Percentiles rank a stretch among this genome's conserved stretches.
Evolutionary conservation across 2,329 filamentous ascomycete genomes (phyloP).

Genomic region (Aspergillus quadricinctus): DNA sequence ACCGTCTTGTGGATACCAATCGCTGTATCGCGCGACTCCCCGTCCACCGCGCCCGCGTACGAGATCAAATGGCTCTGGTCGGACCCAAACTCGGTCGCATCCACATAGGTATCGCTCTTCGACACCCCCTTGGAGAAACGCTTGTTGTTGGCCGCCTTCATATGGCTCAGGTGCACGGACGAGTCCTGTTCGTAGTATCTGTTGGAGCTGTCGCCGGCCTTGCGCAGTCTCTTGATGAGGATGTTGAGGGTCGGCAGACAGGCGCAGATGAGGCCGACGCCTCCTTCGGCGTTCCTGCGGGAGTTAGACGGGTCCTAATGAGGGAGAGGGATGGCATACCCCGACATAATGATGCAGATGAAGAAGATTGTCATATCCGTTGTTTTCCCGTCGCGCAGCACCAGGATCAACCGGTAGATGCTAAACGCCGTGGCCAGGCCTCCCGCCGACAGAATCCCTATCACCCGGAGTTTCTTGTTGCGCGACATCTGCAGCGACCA

Average conservation of each 20-base stretch:
- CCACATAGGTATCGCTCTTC: slow-evolving; percentile 12
- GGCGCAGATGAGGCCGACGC: slow-evolving; percentile 35
- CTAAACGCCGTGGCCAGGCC: slow-evolving; percentile 37
- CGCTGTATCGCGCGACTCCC: slow-evolving; percentile 1
- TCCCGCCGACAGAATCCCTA: slow-evolving; percentile 35
- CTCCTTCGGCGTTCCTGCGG: slow-evolving; percentile 35
- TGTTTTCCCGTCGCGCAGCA: slow-evolving; percentile 27
- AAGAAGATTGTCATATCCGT: slow-evolving; percentile 34
- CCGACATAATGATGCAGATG: slow-evolving; percentile 33
- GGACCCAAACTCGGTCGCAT: slow-evolving; percentile 17
- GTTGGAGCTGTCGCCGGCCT: slow-evolving; percentile 23
- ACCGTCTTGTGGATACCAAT: slow-evolving; percentile 19
- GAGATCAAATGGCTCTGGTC: slow-evolving; percentile 31
- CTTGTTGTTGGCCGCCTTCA: slow-evolving; percentile 13
- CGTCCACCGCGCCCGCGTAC: slow-evolving; percentile 22
- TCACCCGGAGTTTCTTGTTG: slow-evolving; percentile 34
- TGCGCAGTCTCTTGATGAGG: slow-evolving; percentile 22
- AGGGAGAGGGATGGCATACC: slow-evolving; percentile 22
- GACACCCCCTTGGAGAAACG: slow-evolving; percentile 13
- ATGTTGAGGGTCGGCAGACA: slow-evolving; percentile 34
- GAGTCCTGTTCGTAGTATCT: slow-evolving; percentile 26
- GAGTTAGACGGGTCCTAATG: background rate
- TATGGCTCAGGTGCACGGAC: slow-evolving; percentile 23
- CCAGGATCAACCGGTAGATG: slow-evolving; percentile 35
- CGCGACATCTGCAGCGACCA: slow-evolving; percentile 37